A percentile compares a stretch with the other conserved stretches of the same genome.
These are phyloP conservation scores for Musa acuminata DNA, from an alignment of 176 grass and related monocot species.

Conservation along the genomic window DNA sequence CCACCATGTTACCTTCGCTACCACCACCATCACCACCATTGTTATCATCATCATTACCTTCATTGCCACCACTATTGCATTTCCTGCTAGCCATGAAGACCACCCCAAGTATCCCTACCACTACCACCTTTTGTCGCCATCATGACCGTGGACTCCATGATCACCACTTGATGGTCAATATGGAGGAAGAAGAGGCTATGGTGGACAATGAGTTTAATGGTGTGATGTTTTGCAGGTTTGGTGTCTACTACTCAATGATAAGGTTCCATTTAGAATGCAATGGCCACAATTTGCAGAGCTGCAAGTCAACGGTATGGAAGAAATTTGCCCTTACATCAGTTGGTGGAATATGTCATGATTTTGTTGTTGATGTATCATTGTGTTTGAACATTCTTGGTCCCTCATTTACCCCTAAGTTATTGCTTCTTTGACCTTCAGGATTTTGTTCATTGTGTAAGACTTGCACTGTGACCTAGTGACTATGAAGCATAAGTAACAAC, in stretches of 20 bases:
- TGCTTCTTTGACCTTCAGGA: too few species aligned
- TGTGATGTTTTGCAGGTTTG: constrained; percentile 49
- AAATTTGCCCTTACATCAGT: neutral
- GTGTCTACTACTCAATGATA: constrained; percentile 76
- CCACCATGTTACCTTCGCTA: too few species aligned
- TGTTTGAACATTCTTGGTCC: neutral
- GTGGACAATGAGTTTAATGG: neutral
- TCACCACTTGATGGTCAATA: neutral
- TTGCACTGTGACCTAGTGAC: too few species aligned
- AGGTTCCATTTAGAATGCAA: constrained; percentile 85
- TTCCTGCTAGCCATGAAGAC: too few species aligned
- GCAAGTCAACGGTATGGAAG: constrained; percentile 66
- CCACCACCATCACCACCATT: too few species aligned
- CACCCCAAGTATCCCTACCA: too few species aligned
- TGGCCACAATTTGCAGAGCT: constrained; percentile 62
- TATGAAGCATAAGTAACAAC: too few species aligned
- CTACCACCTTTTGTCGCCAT: neutral
- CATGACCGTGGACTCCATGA: neutral
- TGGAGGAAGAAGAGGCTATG: neutral
- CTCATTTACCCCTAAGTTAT: too few species aligned
- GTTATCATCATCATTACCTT: too few species aligned
- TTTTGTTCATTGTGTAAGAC: too few species aligned
- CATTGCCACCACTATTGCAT: too few species aligned
- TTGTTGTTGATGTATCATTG: neutral
- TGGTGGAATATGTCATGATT: neutral